phyloP scores from a whole-genome alignment of 257 asterid species.

The Ilex aquifolium region DNA sequence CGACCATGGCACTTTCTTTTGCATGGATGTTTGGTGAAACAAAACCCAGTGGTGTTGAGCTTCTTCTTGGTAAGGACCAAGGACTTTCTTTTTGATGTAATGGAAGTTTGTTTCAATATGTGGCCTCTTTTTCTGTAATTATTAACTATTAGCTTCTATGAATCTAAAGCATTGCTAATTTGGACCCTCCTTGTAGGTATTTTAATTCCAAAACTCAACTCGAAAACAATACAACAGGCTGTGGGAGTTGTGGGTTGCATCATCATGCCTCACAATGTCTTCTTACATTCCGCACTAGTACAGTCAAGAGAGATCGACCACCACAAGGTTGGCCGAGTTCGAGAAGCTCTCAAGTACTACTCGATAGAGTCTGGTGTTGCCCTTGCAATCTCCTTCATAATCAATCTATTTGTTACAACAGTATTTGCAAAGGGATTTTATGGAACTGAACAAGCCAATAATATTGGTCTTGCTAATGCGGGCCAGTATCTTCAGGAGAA shows the following conservation, averaged over 20 bases:
- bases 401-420: conserved; percentile 65
- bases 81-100: conserved; percentile 1
- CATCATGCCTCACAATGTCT: conserved; percentile 84
- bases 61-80: conserved; percentile 53
- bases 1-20: conserved; percentile 63
- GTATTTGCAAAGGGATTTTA: conserved; percentile 75
- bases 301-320: conserved; percentile 67
- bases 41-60: conserved; percentile 59
- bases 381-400: conserved; percentile 54
- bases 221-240: conserved; percentile 65
- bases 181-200: conserved; percentile 33
- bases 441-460: conserved; percentile 56
- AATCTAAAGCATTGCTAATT: too few species aligned
- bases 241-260: conserved; percentile 85
- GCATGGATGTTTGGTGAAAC: conserved; percentile 90
- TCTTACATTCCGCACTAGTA: conserved; percentile 73
- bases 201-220: conserved; percentile 67
- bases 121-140: too few species aligned
- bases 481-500: conserved; percentile 70
- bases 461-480: conserved; percentile 68
- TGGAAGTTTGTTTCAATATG: too few species aligned
- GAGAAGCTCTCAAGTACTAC: conserved; percentile 68
- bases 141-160: too few species aligned
- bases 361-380: conserved; percentile 69
- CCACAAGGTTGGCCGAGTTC: conserved; percentile 50